Base-by-base conservation (phyloP, 192 early-diverging fungal species). In the Linnemannia exigua region DNA sequence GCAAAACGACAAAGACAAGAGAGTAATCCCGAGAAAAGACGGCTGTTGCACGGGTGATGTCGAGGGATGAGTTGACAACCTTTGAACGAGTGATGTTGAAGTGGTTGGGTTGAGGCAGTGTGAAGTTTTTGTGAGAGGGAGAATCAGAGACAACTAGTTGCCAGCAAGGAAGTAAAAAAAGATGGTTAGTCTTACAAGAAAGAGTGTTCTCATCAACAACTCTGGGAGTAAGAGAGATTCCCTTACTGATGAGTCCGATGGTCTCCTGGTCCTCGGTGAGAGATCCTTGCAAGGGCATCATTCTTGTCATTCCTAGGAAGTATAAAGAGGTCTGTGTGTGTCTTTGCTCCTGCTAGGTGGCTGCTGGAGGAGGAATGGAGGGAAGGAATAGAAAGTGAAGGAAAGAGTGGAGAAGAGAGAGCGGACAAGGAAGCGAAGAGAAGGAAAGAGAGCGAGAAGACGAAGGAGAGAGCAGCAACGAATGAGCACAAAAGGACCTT, bases 1-100 rank as follows among this genome's bases (percentile, higher is more conserved):
- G 74, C 25, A 74, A 67, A 25, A 86, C n/a, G 35, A 86, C 78
- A 80, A 86, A 86, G 48, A 86, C 84, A 28, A 86, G 84, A 15
- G 84, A 79, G 37, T 67, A 76, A 61, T 86, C 84, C 6, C 84
- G 78, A 73, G 84, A 86, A 35, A 86, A 86, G 22, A 67, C 71
- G 11, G 84, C 84, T 1, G 74, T 69, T 47, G 84, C 46, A 5
- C 78, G 75, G 70, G 84, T 86, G 36, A 86, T 86, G 36, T 86
- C 84, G 6, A 80, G 22, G 19, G 69, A 70, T 14, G 78, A 77
- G n/a, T 63, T 69, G 33, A 77, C 84, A 33, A 76, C 58, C 22
- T n/a, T 74, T 3, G 84, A 51, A 9, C 38, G 74, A 3, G 84
- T 48, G 44, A 80, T 52, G 35, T 36, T 31, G 66, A 86, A 86